Evolutionary conservation across 441 rosid genomes (phyloP).

Genomic region (Croton laevigatus): DNA sequence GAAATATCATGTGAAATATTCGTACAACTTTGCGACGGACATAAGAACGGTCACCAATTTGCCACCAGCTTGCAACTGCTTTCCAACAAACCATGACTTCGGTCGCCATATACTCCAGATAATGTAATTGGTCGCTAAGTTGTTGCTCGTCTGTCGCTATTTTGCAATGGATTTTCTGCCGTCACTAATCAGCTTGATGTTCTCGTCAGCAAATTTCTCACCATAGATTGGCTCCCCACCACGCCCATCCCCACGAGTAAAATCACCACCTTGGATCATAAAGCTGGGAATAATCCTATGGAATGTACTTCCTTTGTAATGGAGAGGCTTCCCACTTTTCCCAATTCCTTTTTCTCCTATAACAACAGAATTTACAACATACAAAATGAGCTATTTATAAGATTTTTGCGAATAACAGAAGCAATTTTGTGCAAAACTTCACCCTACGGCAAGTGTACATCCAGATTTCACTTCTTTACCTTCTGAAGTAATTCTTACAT

Average conservation of each 20-base stretch:
- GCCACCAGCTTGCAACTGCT: too few relatives aligned
- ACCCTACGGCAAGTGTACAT: too few relatives aligned
- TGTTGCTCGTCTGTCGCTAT: too few relatives aligned
- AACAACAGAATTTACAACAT: neutral
- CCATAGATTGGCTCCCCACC: conserved; percentile 98
- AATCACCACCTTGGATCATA: conserved; percentile 95
- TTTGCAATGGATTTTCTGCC: too few relatives aligned
- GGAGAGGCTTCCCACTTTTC: conserved; percentile 78
- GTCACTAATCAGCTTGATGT: conserved; percentile 79
- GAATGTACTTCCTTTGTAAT: conserved; percentile 74
- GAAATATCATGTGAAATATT: too few relatives aligned
- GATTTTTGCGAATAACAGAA: neutral
- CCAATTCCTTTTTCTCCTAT: conserved; percentile 87
- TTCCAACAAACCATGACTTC: too few relatives aligned
- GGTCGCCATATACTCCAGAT: too few relatives aligned
- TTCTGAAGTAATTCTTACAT: neutral
- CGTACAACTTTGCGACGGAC: too few relatives aligned
- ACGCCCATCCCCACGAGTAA: conserved; percentile 78
- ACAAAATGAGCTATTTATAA: neutral
- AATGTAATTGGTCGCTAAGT: too few relatives aligned
- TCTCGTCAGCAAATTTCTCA: conserved; percentile 79
- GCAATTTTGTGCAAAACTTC: neutral
- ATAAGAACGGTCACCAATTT: too few relatives aligned
- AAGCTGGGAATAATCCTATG: conserved; percentile 93
- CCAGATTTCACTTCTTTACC: neutral